Conservation (phyloP, 306 rosid genomes). For the Ceratonia siliqua region DNA sequence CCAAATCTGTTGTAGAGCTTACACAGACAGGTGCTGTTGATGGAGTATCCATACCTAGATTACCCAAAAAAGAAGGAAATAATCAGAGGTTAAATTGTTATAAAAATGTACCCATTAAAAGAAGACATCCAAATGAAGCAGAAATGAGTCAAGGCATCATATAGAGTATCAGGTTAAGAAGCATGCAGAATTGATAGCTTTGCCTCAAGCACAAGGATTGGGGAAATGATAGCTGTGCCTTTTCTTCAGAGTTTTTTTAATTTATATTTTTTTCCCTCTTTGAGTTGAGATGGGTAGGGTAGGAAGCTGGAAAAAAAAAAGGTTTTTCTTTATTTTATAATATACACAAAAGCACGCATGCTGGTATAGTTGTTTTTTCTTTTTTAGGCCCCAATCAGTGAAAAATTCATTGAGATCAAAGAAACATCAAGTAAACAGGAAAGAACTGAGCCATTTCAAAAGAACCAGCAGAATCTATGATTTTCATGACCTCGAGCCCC, state of each 20-base stretch:
- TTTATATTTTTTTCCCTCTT: background rate
- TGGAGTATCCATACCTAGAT: constrained; percentile 63
- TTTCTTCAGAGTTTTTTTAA: background rate
- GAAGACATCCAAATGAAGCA: background rate
- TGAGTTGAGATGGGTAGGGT: too few relatives aligned
- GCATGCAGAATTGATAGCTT: background rate
- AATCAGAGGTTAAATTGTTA: constrained; percentile 14
- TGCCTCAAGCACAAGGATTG: background rate
- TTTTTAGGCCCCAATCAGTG: too few relatives aligned
- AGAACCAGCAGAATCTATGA: background rate
- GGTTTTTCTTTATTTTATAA: too few relatives aligned
- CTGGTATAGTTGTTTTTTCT: too few relatives aligned
- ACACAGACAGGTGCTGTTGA: constrained; percentile 60
- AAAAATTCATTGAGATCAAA: background rate
- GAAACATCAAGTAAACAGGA: background rate
- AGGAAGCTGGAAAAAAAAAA: too few relatives aligned
- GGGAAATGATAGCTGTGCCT: background rate
- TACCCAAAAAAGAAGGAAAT: constrained; percentile 29
- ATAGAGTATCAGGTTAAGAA: constrained; percentile 8
- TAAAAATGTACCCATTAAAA: background rate
- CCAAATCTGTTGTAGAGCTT: constrained; percentile 65
- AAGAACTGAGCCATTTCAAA: background rate
- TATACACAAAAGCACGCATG: too few relatives aligned
- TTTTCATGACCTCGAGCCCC: constrained; percentile 6
- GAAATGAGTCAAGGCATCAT: constrained; percentile 18